A percentile compares a stretch with the other conserved stretches of the same genome.
Evolutionary conservation across 2,329 filamentous ascomycete species (phyloP).

Genomic region (Aureobasidium sp.): DNA sequence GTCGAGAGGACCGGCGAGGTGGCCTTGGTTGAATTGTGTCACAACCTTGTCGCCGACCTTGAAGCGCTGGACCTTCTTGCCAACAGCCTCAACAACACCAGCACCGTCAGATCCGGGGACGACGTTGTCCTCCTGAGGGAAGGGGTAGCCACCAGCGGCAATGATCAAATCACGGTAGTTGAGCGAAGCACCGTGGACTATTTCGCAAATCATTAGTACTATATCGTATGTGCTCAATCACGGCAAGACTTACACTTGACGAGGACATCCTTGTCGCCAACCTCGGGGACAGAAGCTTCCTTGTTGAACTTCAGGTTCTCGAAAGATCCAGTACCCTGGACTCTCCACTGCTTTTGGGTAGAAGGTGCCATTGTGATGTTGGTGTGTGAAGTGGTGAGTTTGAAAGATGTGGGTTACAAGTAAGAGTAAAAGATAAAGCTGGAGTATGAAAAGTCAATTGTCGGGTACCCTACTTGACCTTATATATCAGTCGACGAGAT

Average conservation of each 20-base stretch:
- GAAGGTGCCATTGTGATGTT: conserved; percentile 33
- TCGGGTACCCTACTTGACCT: not conserved
- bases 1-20: conserved; percentile 45
- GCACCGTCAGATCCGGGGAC: conserved; percentile 48
- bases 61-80: conserved; percentile 50
- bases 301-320: conserved; percentile 53
- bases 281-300: conserved; percentile 47
- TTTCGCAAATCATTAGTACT: not conserved
- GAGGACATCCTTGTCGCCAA: conserved; percentile 65
- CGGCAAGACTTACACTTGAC: conserved; percentile 47
- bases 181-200: conserved; percentile 42
- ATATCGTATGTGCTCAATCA: not conserved
- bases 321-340: conserved; percentile 51
- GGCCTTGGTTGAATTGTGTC: conserved; percentile 57
- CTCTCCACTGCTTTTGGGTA: conserved; percentile 51
- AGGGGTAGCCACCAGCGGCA: conserved; percentile 40
- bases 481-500: not conserved
- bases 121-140: conserved; percentile 34
- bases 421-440: not conserved
- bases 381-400: not conserved
- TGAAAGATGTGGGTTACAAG: not conserved
- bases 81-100: conserved; percentile 47
- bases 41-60: conserved; percentile 52
- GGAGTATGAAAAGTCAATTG: not conserved
- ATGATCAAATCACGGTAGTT: conserved; percentile 47